Evolutionary conservation across 768 basidiomycete species (phyloP), one percentile per base, ranked within the genome.

Genomic region (Russula dissimulans): DNA sequence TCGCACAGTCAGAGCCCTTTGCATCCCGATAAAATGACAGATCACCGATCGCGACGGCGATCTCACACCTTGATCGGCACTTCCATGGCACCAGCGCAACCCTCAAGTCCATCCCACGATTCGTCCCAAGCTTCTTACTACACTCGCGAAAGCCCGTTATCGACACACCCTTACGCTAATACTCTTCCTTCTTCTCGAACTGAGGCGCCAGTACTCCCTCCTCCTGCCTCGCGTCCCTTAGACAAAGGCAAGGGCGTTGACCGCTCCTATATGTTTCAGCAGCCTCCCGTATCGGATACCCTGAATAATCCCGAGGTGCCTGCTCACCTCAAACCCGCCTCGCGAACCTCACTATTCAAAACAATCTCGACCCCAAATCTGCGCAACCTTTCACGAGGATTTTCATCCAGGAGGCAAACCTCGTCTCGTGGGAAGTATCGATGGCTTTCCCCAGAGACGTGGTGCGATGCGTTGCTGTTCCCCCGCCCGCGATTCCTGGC

Each of bases 381-480:
- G 41, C 77, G 78, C 12, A 42, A 62, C 42, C 18, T 66, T 60
- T 36, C 65, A 15, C 47, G 58, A 6, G 56, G 29, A 31, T 62
- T 63, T 15, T 8, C 66, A 3, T 5, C 55, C 15, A 22, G 58
- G 34, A 71, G 68, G 59, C 62, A 66, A 32, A 66, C 64, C n/a
- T 61, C 56, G 1, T 58, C 58, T 50, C 82, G 77, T 66, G 75
- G 74, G 12, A 81, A 76, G 63, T 83, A 87, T 34, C 75, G 83
- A 6, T 89, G 86, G 86, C 67, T 89, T 2, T 81, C 83, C 3
- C 81, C 87, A 0, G 87, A 90, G 72, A 83, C 85, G 17, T 89
- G 88, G 87, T 91, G 89, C 71, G 87, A 91, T 63, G 88, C 87
- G 0, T 67, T 91, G 9, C 70, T 91, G 29, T 85, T 90, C 57